Base-by-base conservation (phyloP, 1,284 basidiomycete genomes). In the Austroboletus novae-zelandiae region DNA sequence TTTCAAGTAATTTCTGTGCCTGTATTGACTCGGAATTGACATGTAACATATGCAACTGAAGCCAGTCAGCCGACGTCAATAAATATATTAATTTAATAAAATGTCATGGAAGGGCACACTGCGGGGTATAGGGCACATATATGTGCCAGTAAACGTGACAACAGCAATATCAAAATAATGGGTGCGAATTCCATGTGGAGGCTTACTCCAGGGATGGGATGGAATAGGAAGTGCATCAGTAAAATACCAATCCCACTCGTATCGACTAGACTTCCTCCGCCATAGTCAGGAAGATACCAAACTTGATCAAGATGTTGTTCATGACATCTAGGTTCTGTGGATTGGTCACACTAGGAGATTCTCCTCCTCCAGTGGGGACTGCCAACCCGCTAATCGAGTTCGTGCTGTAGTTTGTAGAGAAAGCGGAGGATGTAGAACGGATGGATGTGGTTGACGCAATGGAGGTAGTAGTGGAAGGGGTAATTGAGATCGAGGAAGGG, bases 241-340 rank as follows among this genome's bases (percentile, higher is more conserved):
- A 23, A 23, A 23, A 23, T n/a, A n/a, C n/a, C n/a, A n/a, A n/a
- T n/a, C 20, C 20, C 20, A 6, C 23, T 17, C 5, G 27, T 14
- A 14, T 25, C 23, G 25, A 46, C 17, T 34, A 43, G 25, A 20
- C 1, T 18, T 52, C 35, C 35, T 43, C 37, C 15, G 37, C 60
- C 18, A 46, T 57, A 40, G 63, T 54, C 44, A 74, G 60, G 23
- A 74, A 15, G 17, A 61, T 60, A 15, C 67, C 74, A 27, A 80
- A 20, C 31, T 65, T 65, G 49, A 77, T 52, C 44, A 81, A 15
- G n/a, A 68, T 64, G 45, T 68, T 49, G 59, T 74, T 73, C 44
- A 74, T 37, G 31, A 39, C 49, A 11, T 62, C 29, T 47, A 79
- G 50, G 51, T 68, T 72, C 45, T 70, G 53, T n/a, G 69, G 62